A percentile compares a stretch with the other conserved stretches of the same genome.
phyloP scores from a whole-genome alignment of 106 monocot genomes.

The Narthecium ossifragum region DNA sequence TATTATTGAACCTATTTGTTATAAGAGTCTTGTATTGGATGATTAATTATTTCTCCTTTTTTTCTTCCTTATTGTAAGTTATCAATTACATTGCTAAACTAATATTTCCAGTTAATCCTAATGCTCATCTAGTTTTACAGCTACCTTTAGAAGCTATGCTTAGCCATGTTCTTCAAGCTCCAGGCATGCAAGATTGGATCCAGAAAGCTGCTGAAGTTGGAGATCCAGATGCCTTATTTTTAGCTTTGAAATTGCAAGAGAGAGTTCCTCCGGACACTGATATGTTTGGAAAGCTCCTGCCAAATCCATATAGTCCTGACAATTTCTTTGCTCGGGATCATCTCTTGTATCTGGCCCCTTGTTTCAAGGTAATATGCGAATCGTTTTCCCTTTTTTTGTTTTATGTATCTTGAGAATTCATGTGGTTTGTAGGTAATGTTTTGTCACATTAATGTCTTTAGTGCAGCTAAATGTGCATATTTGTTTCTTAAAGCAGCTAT shows the following conservation, averaged over 20 bases:
- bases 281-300: slow-evolving; percentile 54
- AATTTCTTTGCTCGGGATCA: slow-evolving; percentile 72
- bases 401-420: too few species aligned
- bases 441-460: too few species aligned
- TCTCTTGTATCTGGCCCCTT: slow-evolving; percentile 51
- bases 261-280: slow-evolving; percentile 30
- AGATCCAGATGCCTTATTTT: slow-evolving; percentile 81
- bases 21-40: too few species aligned
- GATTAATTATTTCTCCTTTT: too few species aligned
- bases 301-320: slow-evolving; percentile 49
- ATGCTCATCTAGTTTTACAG: slow-evolving; percentile 55
- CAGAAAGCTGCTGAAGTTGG: slow-evolving; percentile 53
- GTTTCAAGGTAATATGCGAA: slow-evolving; percentile 63
- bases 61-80: too few species aligned
- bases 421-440: too few species aligned
- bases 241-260: slow-evolving; percentile 84
- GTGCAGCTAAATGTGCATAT: too few species aligned
- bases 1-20: too few species aligned
- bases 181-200: slow-evolving; percentile 58
- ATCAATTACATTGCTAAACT: too few species aligned
- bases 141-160: slow-evolving; percentile 60
- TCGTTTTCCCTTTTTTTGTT: too few species aligned
- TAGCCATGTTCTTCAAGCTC: slow-evolving; percentile 45
- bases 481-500: too few species aligned
- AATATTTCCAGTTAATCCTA: too few species aligned